A percentile compares a stretch with the other conserved stretches of the same genome.
Evolutionary conservation across 805 yeast genomes (phyloP).

Genomic region (Yamadazyma akitaensis): DNA sequence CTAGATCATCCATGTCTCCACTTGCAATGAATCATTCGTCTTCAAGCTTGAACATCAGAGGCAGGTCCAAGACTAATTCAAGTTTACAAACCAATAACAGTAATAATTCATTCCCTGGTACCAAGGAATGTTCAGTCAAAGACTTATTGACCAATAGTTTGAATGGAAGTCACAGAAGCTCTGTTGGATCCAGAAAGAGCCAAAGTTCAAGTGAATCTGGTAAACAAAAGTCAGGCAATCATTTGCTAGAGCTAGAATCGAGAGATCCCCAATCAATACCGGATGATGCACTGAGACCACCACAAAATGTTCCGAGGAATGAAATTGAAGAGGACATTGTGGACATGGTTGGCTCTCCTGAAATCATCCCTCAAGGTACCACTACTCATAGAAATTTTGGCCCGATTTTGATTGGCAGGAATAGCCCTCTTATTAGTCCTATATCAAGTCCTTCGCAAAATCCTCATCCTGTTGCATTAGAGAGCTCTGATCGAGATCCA

Average conservation of each 20-base stretch:
- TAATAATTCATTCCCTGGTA: neutral
- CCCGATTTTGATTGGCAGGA: constrained; percentile 8
- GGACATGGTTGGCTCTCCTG: constrained; percentile 11
- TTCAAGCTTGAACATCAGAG: neutral
- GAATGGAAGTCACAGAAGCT: constrained; percentile 5
- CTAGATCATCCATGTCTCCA: constrained; percentile 1
- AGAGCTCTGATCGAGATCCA: neutral
- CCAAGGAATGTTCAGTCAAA: constrained; percentile 5
- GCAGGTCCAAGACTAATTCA: constrained; percentile 5
- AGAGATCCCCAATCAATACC: neutral
- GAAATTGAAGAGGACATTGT: constrained; percentile 15
- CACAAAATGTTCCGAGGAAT: neutral
- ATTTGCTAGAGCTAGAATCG: neutral
- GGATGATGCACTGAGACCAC: neutral
- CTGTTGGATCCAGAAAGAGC: constrained; percentile 11
- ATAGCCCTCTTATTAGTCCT: constrained; percentile 8
- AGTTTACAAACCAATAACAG: neutral
- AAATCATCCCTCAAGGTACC: constrained; percentile 11
- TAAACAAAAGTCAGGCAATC: neutral
- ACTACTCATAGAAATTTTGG: constrained; percentile 10
- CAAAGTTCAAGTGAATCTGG: constrained; percentile 13
- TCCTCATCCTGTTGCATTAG: neutral
- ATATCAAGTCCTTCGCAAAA: neutral
- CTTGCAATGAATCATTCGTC: constrained; percentile 1
- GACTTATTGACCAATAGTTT: constrained; percentile 13